phyloP scores from a whole-genome alignment of 1,139 yeast genomes.

The Hemisphaericaspora xylanilytica region DNA sequence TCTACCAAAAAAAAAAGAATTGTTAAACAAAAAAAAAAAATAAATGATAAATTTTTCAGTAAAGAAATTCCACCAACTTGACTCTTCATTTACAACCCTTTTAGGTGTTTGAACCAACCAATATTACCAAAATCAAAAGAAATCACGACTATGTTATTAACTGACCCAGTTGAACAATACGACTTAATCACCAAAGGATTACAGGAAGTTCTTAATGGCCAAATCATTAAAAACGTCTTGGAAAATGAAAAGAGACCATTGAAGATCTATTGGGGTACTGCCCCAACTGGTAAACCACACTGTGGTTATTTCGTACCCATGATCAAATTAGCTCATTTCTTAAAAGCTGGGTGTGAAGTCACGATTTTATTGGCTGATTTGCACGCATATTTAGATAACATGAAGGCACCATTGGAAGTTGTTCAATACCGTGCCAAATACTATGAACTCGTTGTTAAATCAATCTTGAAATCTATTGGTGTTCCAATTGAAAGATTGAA shows the following conservation, averaged over 20 bases:
- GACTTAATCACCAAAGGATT: slow-evolving; percentile 78
- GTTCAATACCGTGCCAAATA: slow-evolving; percentile 86
- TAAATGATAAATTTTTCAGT: neutral
- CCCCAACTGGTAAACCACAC: slow-evolving; percentile 90
- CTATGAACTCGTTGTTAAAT: slow-evolving; percentile 79
- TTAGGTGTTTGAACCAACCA: too few species aligned
- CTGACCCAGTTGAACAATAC: slow-evolving; percentile 61
- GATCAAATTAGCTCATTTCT: slow-evolving; percentile 93
- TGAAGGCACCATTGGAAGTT: slow-evolving; percentile 96
- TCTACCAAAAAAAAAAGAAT: too few species aligned
- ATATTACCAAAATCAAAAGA: slow-evolving; percentile 2
- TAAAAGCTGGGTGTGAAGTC: slow-evolving; percentile 95
- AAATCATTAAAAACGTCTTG: slow-evolving; percentile 80
- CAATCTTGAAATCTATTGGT: slow-evolving; percentile 79
- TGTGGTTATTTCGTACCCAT: slow-evolving; percentile 98
- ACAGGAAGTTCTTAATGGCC: slow-evolving; percentile 88
- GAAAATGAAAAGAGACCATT: slow-evolving; percentile 80
- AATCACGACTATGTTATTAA: slow-evolving; percentile 15
- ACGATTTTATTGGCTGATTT: slow-evolving; percentile 92
- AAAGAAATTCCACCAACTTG: neutral
- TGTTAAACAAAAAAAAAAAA: too few species aligned
- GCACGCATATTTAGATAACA: slow-evolving; percentile 95
- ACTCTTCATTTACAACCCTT: neutral
- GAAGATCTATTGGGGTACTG: slow-evolving; percentile 89
- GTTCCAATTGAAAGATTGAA: slow-evolving; percentile 88